Base-by-base conservation (phyloP, 768 basidiomycete species). In the Chalciporus piperatus region DNA sequence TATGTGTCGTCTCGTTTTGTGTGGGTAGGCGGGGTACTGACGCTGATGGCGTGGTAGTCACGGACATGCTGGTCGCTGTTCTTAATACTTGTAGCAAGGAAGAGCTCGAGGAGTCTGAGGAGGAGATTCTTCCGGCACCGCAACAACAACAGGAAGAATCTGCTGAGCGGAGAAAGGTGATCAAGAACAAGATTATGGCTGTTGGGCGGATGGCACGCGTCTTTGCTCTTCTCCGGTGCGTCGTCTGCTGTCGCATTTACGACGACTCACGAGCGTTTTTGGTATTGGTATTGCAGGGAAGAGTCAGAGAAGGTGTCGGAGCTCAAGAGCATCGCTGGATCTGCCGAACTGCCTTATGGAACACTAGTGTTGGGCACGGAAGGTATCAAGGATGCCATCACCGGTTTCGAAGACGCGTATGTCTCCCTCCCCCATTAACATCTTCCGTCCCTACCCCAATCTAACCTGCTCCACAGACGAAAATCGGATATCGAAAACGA, bases 401-500 rank as follows among this genome's bases (percentile, higher is more conserved):
- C 81, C 50, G 87, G 87, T 53, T 99, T 98, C 70, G 90, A 92
- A 14, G 96, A 98, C 66, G 97, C 97, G 92, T 95, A 74, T 57
- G 93, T 87, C 4, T 30, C 35, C 8, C 32, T 37, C 13, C 7
- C 25, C 25, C 7, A 25, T n/a, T 25, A 25, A 3, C 25, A 25
- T 7, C 3, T 25, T 25, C n/a, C n/a, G n/a, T n/a, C n/a, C n/a
- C 25, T 25, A 25, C 27, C 40, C 27, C 16, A 19, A 28, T 4
- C 17, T 27, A 41, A 28, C 20, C 16, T 48, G 20, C 30, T 27
- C 51, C 37, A 58, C 13, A 95, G 93, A 38, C 92, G 94, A 54
- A 95, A 94, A 74, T 92, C 90, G 40, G 97, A 98, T 76, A 98
- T 98, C 59, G 96, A 98, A 72, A 98, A 98, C 72, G 97, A 99